Conservation (phyloP, 2,329 filamentous ascomycete genomes). For the Trichoderma sp. region DNA sequence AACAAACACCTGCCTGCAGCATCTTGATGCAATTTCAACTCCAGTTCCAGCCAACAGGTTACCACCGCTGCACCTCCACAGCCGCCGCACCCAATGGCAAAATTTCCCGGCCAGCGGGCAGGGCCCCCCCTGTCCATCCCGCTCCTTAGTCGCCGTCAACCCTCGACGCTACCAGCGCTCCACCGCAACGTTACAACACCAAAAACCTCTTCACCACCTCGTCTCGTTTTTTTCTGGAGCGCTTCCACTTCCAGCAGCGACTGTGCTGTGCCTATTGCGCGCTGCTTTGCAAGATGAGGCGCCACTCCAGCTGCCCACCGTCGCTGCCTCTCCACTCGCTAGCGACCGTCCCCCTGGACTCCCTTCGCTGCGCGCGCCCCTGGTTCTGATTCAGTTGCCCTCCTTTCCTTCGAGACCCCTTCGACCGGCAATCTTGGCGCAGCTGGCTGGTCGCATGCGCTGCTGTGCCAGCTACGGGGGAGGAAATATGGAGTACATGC, state of each 20-base stretch:
- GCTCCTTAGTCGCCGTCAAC: conserved; percentile 21
- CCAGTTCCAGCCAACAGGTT: not conserved
- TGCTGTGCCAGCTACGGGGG: conserved; percentile 6
- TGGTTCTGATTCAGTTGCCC: not conserved
- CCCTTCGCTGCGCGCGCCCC: not conserved
- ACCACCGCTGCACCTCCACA: conserved; percentile 2
- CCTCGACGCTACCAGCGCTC: conserved; percentile 22
- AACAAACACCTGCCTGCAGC: not conserved
- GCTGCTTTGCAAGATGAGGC: conserved; percentile 6
- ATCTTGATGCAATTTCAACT: not conserved
- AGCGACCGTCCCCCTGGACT: not conserved
- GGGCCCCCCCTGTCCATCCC: conserved; percentile 15
- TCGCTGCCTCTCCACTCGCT: conserved; percentile 7
- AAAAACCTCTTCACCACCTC: conserved; percentile 17
- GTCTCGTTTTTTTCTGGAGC: not conserved
- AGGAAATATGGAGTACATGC: conserved; percentile 6
- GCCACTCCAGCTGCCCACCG: conserved; percentile 13
- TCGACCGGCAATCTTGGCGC: not conserved
- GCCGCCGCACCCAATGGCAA: conserved; percentile 20
- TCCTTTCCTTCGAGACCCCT: conserved; percentile 8
- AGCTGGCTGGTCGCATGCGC: conserved; percentile 16
- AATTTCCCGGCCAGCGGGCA: conserved; percentile 24
- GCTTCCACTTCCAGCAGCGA: not conserved
- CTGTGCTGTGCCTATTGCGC: not conserved
- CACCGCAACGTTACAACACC: conserved; percentile 28